Conservation (phyloP, 139 green algal species). For the Nannochloris sp. region DNA sequence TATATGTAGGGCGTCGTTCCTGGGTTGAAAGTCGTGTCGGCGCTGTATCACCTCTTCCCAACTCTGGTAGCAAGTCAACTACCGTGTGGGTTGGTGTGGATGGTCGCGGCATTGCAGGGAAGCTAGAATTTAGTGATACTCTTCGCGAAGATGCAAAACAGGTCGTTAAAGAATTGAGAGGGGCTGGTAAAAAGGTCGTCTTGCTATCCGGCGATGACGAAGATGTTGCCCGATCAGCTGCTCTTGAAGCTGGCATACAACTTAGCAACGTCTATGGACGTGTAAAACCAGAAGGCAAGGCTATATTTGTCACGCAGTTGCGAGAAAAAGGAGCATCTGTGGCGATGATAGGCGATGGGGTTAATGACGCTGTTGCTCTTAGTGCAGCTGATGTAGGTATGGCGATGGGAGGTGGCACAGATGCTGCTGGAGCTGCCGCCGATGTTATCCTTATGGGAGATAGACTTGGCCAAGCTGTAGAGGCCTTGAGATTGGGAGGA, state of each 20-base stretch:
- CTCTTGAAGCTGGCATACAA: slow-evolving; percentile 50
- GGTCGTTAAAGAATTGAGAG: slow-evolving; percentile 51
- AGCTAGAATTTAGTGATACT: slow-evolving; percentile 54
- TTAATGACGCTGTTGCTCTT: slow-evolving; percentile 93
- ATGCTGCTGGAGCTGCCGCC: slow-evolving; percentile 71
- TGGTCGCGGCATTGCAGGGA: slow-evolving; percentile 53
- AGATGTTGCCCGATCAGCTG: slow-evolving; percentile 43
- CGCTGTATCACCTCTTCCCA: not conserved
- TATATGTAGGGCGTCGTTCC: slow-evolving; percentile 58
- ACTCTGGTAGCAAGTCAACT: not conserved
- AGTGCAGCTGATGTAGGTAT: slow-evolving; percentile 75
- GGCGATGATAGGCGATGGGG: slow-evolving; percentile 92
- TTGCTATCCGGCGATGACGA: slow-evolving; percentile 77
- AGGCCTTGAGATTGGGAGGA: slow-evolving; percentile 67
- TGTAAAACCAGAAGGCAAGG: slow-evolving; percentile 51
- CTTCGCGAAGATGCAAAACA: slow-evolving; percentile 52
- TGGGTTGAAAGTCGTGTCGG: slow-evolving; percentile 53
- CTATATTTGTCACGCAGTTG: slow-evolving; percentile 27
- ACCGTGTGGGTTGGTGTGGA: slow-evolving; percentile 57
- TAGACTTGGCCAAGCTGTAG: slow-evolving; percentile 63
- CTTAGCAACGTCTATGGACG: slow-evolving; percentile 17
- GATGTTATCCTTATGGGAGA: slow-evolving; percentile 89
- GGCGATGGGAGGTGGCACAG: slow-evolving; percentile 60
- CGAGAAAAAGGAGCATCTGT: slow-evolving; percentile 44
- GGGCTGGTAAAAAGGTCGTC: slow-evolving; percentile 49